These are phyloP conservation scores for Mycena olivaceomarginata DNA, from an alignment of 768 basidiomycete species.

Conservation along the genomic window DNA sequence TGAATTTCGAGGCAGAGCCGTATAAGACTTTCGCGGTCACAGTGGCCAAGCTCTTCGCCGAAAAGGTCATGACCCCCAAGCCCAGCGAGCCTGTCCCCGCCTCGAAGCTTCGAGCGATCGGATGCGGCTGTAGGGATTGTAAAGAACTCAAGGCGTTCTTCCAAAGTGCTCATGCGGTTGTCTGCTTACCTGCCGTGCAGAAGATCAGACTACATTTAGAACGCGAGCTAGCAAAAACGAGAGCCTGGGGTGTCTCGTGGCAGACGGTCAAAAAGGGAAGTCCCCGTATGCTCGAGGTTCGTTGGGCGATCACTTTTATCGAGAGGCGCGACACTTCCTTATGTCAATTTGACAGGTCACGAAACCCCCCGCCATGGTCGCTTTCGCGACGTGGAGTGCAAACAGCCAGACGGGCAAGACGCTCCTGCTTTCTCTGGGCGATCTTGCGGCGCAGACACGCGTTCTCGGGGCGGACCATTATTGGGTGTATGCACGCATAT, in stretches of 20 bases:
- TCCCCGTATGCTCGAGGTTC: conserved; percentile 39
- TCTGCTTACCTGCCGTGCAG: conserved; percentile 4
- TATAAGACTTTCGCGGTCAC: conserved; percentile 42
- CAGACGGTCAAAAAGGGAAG: conserved; percentile 18
- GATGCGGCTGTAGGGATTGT: conserved; percentile 37
- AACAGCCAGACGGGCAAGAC: conserved; percentile 32
- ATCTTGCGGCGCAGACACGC: conserved; percentile 18
- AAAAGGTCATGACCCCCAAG: conserved; percentile 37
- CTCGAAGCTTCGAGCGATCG: conserved; percentile 27
- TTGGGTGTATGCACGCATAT: conserved; percentile 31
- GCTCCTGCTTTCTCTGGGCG: conserved; percentile 31
- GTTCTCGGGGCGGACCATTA: conserved; percentile 32
- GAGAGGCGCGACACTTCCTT: not conserved
- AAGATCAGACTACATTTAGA: conserved; percentile 39
- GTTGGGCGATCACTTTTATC: not conserved
- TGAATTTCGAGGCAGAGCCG: conserved; percentile 34
- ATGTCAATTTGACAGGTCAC: conserved; percentile 28
- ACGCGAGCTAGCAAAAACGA: conserved; percentile 11
- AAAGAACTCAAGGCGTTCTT: conserved; percentile 28
- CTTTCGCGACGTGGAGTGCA: conserved; percentile 34
- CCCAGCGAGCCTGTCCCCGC: conserved; percentile 27
- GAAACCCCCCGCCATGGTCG: conserved; percentile 41
- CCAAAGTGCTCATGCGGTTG: conserved; percentile 1
- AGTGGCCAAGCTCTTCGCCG: conserved; percentile 39
- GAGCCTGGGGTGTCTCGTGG: conserved; percentile 35